These are phyloP conservation scores for Podospora didyma DNA, from an alignment of 495 filamentous ascomycete genomes.

Conservation along the genomic window DNA sequence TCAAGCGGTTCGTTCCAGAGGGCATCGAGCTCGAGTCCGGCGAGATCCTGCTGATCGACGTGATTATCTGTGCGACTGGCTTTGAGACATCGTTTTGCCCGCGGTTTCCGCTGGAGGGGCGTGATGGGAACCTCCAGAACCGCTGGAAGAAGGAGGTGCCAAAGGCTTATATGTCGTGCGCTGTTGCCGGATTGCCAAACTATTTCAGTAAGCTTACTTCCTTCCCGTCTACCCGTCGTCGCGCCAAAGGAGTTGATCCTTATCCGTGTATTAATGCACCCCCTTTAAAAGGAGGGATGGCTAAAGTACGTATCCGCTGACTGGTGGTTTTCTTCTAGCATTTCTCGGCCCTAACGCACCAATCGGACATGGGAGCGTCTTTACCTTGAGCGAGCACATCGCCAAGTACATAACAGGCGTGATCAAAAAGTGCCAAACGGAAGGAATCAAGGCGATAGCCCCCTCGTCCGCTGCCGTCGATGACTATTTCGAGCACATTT, in stretches of 20 bases:
- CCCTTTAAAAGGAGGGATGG: neutral
- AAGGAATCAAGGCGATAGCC: conserved; percentile 37
- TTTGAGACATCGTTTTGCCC: conserved; percentile 60
- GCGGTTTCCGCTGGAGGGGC: conserved; percentile 56
- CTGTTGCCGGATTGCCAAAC: conserved; percentile 41
- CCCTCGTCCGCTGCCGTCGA: conserved; percentile 39
- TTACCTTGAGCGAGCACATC: conserved; percentile 44
- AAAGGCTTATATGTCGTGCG: conserved; percentile 44
- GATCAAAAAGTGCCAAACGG: conserved; percentile 43
- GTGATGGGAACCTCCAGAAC: conserved; percentile 47
- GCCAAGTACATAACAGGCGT: conserved; percentile 40
- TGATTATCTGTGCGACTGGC: conserved; percentile 68
- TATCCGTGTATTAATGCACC: neutral
- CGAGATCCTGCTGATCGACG: conserved; percentile 52
- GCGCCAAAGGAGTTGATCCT: no score
- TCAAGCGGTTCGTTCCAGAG: conserved; percentile 53
- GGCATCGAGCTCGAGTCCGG: conserved; percentile 57
- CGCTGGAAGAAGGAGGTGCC: conserved; percentile 32
- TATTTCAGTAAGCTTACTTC: conserved; percentile 40
- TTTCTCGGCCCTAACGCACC: conserved; percentile 48
- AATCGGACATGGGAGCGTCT: conserved; percentile 46
- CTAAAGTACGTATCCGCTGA: conserved; percentile 16
- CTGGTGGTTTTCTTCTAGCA: conserved; percentile 17
- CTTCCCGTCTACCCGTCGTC: neutral
- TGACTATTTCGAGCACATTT: conserved; percentile 43